These are phyloP conservation scores for Acidiella bohemica DNA, from an alignment of 495 filamentous ascomycete genomes.

Conservation along the genomic window DNA sequence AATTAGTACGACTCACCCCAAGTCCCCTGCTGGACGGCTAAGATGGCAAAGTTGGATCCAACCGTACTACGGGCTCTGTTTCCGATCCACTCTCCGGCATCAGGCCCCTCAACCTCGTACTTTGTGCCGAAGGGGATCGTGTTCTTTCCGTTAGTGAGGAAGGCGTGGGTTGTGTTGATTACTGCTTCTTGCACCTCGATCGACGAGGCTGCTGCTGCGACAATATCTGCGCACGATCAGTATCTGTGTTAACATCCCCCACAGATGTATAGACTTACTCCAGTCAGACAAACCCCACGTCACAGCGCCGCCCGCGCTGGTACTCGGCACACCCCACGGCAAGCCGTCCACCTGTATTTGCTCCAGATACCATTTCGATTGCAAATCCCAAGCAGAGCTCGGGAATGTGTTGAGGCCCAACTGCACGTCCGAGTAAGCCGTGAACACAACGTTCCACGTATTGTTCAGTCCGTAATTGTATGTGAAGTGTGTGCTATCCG, in stretches of 20 bases:
- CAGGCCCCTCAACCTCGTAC: conserved; percentile 9
- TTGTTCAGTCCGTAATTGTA: conserved; percentile 28
- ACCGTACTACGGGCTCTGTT: conserved; percentile 14
- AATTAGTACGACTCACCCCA: too few relatives aligned
- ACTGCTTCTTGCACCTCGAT: conserved; percentile 17
- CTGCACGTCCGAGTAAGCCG: conserved; percentile 34
- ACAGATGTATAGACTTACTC: conserved; percentile 4
- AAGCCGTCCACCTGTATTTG: conserved; percentile 18
- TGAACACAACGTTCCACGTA: conserved; percentile 36
- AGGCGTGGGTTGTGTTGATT: conserved; percentile 30
- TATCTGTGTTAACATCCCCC: not conserved
- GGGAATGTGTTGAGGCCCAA: conserved; percentile 27
- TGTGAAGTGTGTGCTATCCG: conserved; percentile 33
- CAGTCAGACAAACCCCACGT: conserved; percentile 15
- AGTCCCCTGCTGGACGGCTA: conserved; percentile 7
- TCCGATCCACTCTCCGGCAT: conserved; percentile 7
- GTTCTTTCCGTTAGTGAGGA: conserved; percentile 37
- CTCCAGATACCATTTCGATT: conserved; percentile 9
- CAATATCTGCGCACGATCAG: conserved; percentile 2
- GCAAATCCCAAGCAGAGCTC: conserved; percentile 5
- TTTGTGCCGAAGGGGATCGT: conserved; percentile 35
- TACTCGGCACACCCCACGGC: conserved; percentile 3
- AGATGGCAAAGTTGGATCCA: conserved; percentile 14
- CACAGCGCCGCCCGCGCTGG: conserved; percentile 2
- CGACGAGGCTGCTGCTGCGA: conserved; percentile 7